Evolutionary conservation across 768 basidiomycete species (phyloP).

Genomic region (Podaxis carcinomalis): DNA sequence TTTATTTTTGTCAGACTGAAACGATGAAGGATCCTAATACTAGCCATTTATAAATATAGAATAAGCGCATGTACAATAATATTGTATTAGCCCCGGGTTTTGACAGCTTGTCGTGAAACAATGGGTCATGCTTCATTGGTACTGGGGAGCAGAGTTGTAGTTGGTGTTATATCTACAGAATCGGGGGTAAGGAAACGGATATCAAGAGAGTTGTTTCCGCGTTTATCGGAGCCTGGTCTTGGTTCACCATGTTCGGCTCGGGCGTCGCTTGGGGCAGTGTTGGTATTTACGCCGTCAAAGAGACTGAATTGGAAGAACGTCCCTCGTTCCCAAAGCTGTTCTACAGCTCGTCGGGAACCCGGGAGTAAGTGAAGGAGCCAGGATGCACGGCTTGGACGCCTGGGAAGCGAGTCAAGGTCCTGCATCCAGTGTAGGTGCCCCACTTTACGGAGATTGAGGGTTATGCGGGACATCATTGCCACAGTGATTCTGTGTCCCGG

Average conservation of each 20-base stretch:
- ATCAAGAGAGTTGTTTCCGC: neutral
- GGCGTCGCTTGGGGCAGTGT: neutral
- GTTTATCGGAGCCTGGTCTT: neutral
- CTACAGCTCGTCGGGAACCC: neutral
- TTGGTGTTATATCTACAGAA: neutral
- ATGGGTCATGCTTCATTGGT: neutral
- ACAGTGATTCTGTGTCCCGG: conserved; percentile 24
- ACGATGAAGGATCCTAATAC: too few species aligned
- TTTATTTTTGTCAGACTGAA: too few species aligned
- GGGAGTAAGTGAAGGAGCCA: conserved; percentile 1
- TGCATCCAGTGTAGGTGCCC: conserved; percentile 14
- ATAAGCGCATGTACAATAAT: too few species aligned
- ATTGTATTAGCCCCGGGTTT: neutral
- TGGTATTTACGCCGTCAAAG: neutral
- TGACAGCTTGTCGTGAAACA: too few species aligned
- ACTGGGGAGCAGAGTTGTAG: neutral
- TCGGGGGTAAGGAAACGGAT: neutral
- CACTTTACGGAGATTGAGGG: conserved; percentile 49
- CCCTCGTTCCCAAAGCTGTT: neutral
- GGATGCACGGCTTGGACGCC: neutral
- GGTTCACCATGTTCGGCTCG: neutral
- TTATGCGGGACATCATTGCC: conserved; percentile 66
- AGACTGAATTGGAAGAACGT: neutral
- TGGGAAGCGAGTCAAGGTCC: neutral
- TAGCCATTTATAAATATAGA: too few species aligned